phyloP scores from a whole-genome alignment of 2,329 filamentous ascomycete species.

The Macrophomina pseudophaseolina region DNA sequence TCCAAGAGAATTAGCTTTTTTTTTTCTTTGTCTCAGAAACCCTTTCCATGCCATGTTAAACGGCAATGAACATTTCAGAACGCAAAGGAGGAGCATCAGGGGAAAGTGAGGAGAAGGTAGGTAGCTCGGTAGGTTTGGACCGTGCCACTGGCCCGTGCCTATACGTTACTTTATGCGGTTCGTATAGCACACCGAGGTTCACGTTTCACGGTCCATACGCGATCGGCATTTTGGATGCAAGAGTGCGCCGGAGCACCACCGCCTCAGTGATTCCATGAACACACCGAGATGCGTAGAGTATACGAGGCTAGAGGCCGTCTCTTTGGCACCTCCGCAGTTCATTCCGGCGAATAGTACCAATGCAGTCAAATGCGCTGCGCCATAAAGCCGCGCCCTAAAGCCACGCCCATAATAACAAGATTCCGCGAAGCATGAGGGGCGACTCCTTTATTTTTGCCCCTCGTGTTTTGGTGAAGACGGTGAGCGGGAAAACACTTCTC shows the following conservation, averaged over 20 bases:
- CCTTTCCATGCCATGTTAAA: not conserved
- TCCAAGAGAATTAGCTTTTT: not conserved
- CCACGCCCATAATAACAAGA: not conserved
- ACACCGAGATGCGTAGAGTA: too few relatives aligned
- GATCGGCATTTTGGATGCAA: not conserved
- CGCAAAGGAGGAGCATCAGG: not conserved
- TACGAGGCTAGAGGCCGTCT: too few relatives aligned
- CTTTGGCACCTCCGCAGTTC: too few relatives aligned
- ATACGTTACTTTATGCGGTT: conserved; percentile 6
- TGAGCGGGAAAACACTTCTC: not conserved
- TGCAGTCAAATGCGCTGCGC: too few relatives aligned
- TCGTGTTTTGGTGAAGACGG: not conserved
- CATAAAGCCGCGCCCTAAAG: not conserved
- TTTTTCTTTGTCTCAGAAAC: not conserved
- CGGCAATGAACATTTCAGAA: not conserved
- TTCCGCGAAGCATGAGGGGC: not conserved
- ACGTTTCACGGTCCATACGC: conserved; percentile 7
- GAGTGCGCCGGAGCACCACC: not conserved
- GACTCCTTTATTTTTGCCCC: not conserved
- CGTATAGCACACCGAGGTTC: conserved; percentile 3
- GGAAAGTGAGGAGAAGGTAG: not conserved
- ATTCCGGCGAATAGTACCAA: too few relatives aligned
- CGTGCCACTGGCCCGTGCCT: conserved; percentile 8
- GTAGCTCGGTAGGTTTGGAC: not conserved
- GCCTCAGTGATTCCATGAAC: not conserved